Conservation (phyloP, 441 rosid species). For the Erysimum cheiri region DNA sequence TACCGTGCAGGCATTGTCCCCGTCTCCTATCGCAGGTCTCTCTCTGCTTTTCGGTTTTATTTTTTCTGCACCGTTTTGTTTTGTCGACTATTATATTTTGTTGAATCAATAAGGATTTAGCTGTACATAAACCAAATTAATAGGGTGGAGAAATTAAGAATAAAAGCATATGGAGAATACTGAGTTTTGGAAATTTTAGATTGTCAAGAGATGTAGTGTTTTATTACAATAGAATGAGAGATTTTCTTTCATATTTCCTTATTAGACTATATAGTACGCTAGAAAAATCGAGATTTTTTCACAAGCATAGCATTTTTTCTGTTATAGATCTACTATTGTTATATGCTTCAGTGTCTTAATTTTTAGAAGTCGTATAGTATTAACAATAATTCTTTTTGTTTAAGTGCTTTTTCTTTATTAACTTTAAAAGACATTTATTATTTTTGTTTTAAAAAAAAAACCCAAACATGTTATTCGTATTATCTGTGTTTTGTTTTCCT, state of each 20-base stretch:
- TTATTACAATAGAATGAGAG: background rate
- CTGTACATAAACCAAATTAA: background rate
- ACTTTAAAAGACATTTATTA: no score
- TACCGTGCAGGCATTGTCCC: constrained; percentile 77
- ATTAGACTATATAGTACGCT: background rate
- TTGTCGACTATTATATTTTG: background rate
- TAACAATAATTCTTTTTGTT: background rate
- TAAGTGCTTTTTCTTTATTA: background rate
- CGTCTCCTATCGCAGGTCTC: constrained; percentile 62
- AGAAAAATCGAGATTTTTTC: background rate
- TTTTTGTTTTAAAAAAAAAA: no score
- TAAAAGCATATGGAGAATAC: background rate
- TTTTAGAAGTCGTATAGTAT: background rate
- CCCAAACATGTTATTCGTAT: background rate
- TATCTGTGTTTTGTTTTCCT: constrained; percentile 17
- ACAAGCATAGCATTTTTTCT: background rate
- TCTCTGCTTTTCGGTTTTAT: background rate
- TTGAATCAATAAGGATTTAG: background rate
- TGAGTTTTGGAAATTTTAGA: background rate
- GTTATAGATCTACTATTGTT: background rate
- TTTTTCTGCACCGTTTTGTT: background rate
- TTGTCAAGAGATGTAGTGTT: background rate
- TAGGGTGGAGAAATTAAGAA: background rate
- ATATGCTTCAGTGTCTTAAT: background rate
- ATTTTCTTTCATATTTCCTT: background rate